phyloP scores from a whole-genome alignment of 768 basidiomycete genomes.

The Leccinellum rugosiceps region DNA sequence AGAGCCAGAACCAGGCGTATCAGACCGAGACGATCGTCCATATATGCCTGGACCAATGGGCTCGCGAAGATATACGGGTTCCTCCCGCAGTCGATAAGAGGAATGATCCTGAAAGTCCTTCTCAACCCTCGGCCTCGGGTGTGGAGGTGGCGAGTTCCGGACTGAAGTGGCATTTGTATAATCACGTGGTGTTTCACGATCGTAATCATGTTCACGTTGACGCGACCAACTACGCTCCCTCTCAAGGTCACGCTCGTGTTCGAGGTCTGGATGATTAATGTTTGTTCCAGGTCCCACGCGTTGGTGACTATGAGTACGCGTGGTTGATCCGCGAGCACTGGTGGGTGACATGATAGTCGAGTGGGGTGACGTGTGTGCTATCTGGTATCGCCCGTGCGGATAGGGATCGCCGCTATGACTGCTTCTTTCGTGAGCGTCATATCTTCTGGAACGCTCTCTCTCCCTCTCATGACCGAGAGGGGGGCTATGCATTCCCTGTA shows the following conservation, averaged over 20 bases:
- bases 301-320: constrained; percentile 61
- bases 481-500: constrained; percentile 49
- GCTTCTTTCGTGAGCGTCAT: constrained; percentile 43
- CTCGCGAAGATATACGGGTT: constrained; percentile 29
- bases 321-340: constrained; percentile 32
- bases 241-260: constrained; percentile 44
- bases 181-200: constrained; percentile 35
- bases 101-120: constrained; percentile 31
- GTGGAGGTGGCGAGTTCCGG: constrained; percentile 43
- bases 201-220: constrained; percentile 42
- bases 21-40: constrained; percentile 49
- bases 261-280: constrained; percentile 40
- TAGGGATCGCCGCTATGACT: constrained; percentile 34
- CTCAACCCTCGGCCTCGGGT: constrained; percentile 37
- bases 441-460: constrained; percentile 44
- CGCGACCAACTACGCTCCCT: constrained; percentile 40
- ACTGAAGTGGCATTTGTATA: constrained; percentile 23
- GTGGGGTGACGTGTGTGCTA: constrained; percentile 32
- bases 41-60: constrained; percentile 30
- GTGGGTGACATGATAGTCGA: constrained; percentile 35
- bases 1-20: constrained; percentile 55
- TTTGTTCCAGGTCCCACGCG: constrained; percentile 61
- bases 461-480: constrained; percentile 42
- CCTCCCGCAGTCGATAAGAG: constrained; percentile 29
- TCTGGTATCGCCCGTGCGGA: constrained; percentile 30